Conservation (phyloP, 2,329 filamentous ascomycete species). For the Pseudogymnoascus sp. region DNA sequence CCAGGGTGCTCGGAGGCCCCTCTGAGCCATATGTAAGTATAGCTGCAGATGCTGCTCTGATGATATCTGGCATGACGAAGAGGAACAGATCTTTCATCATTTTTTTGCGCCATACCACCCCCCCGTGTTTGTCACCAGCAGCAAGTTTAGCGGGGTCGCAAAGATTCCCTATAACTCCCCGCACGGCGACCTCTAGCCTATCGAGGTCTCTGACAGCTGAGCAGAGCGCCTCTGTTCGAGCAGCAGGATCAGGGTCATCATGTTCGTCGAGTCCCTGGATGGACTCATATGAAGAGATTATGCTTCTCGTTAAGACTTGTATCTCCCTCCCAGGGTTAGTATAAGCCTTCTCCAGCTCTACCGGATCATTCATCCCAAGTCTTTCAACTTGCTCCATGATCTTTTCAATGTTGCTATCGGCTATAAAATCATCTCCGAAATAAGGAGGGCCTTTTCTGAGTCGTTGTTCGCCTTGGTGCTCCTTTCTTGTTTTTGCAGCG, state of each 20-base stretch:
- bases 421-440: not conserved
- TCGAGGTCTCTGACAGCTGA: not conserved
- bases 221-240: not conserved
- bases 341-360: not conserved
- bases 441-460: not conserved
- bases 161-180: not conserved
- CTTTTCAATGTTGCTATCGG: not conserved
- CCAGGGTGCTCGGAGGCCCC: not conserved
- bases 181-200: not conserved
- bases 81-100: constrained; percentile 4
- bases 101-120: not conserved
- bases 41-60: not conserved
- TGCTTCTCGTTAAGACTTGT: not conserved
- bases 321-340: not conserved
- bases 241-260: not conserved
- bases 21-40: constrained; percentile 1
- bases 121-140: not conserved
- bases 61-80: not conserved
- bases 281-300: not conserved
- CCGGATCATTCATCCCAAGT: not conserved
- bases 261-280: not conserved
- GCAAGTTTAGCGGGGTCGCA: not conserved
- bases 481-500: not conserved
- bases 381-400: not conserved
- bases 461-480: not conserved